Conservation (phyloP, 208 protist genomes). For the Perkinsela sp. region DNA sequence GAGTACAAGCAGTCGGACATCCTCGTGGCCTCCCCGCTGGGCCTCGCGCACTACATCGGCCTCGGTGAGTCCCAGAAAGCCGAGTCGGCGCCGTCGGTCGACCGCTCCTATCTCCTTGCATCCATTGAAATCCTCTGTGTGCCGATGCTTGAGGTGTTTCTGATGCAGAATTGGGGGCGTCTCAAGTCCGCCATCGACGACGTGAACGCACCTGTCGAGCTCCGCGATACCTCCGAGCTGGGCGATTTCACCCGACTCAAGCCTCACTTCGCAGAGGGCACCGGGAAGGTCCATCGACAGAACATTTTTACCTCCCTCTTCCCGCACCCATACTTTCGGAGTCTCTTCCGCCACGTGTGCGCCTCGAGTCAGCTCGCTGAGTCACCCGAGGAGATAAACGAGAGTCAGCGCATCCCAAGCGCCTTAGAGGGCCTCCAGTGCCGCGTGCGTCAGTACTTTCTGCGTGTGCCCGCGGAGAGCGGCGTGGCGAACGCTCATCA, state of each 20-base stretch:
- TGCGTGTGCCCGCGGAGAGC: conserved; percentile 31
- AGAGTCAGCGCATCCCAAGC: conserved; percentile 14
- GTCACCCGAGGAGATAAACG: conserved; percentile 15
- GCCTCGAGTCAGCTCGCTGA: conserved; percentile 36
- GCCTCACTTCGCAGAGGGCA: conserved; percentile 31
- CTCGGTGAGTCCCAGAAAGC: conserved; percentile 12
- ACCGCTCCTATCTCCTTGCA: conserved; percentile 30
- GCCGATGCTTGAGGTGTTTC: conserved; percentile 72
- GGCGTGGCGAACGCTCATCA: conserved; percentile 25
- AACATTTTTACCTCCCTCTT: conserved; percentile 55
- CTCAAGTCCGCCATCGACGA: conserved; percentile 22
- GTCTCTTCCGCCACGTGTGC: conserved; percentile 32
- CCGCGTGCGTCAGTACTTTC: conserved; percentile 58
- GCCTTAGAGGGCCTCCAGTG: conserved; percentile 12
- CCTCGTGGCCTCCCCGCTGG: conserved; percentile 78
- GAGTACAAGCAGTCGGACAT: conserved; percentile 71
- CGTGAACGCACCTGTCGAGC: conserved; percentile 26
- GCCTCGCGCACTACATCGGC: conserved; percentile 35
- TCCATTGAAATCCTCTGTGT: conserved; percentile 75
- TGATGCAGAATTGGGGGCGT: conserved; percentile 88
- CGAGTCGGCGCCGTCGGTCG: conserved; percentile 19
- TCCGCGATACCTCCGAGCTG: conserved; percentile 35
- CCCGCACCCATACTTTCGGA: conserved; percentile 44
- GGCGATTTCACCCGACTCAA: conserved; percentile 65
- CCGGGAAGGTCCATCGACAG: conserved; percentile 57